Evolutionary conservation across 2,329 filamentous ascomycete genomes (phyloP), one percentile per base, ranked within the genome.

Genomic region (Penicillium olsonii): DNA sequence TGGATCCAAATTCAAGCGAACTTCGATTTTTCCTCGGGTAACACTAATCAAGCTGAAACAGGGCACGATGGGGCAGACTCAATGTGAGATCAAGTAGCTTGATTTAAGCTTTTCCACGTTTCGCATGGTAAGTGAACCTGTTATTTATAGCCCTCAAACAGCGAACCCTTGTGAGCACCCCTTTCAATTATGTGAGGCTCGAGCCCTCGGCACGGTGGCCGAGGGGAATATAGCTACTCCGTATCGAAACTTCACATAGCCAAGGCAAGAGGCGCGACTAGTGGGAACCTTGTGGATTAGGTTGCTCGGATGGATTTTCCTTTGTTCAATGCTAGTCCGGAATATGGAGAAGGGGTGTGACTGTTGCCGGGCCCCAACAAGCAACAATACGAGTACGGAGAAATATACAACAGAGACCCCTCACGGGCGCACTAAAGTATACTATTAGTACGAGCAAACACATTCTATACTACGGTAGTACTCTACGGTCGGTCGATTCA

Each of bases 181-280:
- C 33, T 35, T 35, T 35, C 12, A 31, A n/a, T n/a, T n/a, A 31
- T n/a, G 22, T 4, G 6, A 31, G 29, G 6, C 29, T n/a, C n/a
- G 29, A n/a, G 12, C 12, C 29, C 20, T 48, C 29, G 46, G 40
- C 34, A 33, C 18, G 10, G 29, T 40, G n/a, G 27, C 42, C 35
- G 45, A 26, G 15, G 7, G n/a, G n/a, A n/a, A 11, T 18, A 15
- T 15, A 35, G 33, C n/a, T n/a, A n/a, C n/a, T n/a, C n/a, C n/a
- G n/a, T n/a, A 18, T 17, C 10, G 12, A 8, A 9, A 35, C 27
- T 31, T 14, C 27, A 11, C 14, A 35, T 11, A 18, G 17, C 29
- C 22, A 37, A 41, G 37, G 15, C n/a, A 8, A n/a, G 24, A 29
- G 35, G 42, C 35, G 35, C 37, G 8, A 35, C 35, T 49, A 50